Evolutionary conservation across 495 filamentous ascomycete genomes (phyloP).

Genomic region (Xylaria cubensis): DNA sequence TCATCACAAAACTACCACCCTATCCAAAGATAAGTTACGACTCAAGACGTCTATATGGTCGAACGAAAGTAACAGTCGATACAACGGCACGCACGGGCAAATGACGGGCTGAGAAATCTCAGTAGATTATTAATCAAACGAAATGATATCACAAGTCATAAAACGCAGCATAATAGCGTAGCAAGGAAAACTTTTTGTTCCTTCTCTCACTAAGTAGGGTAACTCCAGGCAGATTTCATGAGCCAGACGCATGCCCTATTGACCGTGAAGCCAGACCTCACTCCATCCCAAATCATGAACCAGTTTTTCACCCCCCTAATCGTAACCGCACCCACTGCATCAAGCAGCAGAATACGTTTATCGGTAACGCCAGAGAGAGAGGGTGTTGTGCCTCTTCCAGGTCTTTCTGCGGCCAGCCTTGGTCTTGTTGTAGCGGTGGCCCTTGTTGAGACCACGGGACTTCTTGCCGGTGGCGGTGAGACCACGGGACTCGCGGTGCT

Average conservation of each 20-base stretch:
- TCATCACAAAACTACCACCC: not conserved
- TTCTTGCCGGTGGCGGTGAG: slow-evolving; percentile 99
- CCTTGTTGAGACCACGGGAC: slow-evolving; percentile 97
- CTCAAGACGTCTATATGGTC: not conserved
- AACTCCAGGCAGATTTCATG: slow-evolving; percentile 46
- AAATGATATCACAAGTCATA: slow-evolving; percentile 32
- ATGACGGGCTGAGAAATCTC: not conserved
- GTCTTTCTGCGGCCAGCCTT: slow-evolving; percentile 93
- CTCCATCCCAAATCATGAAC: slow-evolving; percentile 39
- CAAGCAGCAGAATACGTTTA: slow-evolving; percentile 45
- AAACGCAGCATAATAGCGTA: slow-evolving; percentile 26
- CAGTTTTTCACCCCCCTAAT: slow-evolving; percentile 30
- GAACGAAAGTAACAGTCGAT: not conserved
- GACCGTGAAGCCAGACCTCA: slow-evolving; percentile 39
- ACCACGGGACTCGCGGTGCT: slow-evolving; percentile 97
- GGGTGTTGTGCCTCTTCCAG: slow-evolving; percentile 99
- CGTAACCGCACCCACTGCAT: slow-evolving; percentile 17
- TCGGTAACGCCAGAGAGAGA: slow-evolving; percentile 88
- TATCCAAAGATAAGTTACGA: not conserved
- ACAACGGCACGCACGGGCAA: not conserved
- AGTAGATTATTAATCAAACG: slow-evolving; percentile 23
- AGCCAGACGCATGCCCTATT: slow-evolving; percentile 42
- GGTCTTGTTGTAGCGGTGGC: slow-evolving; percentile 98
- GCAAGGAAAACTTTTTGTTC: slow-evolving; percentile 39
- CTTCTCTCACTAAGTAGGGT: slow-evolving; percentile 42